Conservation (phyloP, 257 asterid species). For the Pogostemon cablin region DNA sequence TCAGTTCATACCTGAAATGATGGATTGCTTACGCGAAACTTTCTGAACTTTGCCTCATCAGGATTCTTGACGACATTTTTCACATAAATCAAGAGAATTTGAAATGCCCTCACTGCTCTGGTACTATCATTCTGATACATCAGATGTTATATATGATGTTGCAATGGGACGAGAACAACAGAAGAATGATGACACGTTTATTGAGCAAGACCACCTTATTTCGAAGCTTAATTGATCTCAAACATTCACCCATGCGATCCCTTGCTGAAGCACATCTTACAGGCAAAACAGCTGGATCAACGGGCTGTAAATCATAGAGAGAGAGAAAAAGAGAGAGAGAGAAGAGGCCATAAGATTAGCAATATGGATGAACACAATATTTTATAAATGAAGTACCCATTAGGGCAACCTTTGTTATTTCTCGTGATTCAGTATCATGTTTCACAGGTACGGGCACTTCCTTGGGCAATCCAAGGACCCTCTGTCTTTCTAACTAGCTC, state of each 20-base stretch:
- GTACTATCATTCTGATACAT: slow-evolving; percentile 49
- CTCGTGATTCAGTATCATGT: slow-evolving; percentile 30
- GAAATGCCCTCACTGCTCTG: slow-evolving; percentile 50
- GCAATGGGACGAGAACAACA: not conserved
- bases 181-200: not conserved
- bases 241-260: slow-evolving; percentile 63
- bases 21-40: slow-evolving; percentile 72
- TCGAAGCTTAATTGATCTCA: slow-evolving; percentile 65
- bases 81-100: slow-evolving; percentile 62
- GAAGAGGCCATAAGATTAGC: not conserved
- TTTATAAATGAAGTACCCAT: slow-evolving; percentile 7
- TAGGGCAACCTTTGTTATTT: slow-evolving; percentile 39
- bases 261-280: slow-evolving; percentile 34
- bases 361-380: not conserved
- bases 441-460: slow-evolving; percentile 37
- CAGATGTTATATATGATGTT: slow-evolving; percentile 15
- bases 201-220: slow-evolving; percentile 52
- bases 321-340: slow-evolving; percentile 2
- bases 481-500: slow-evolving; percentile 56
- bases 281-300: slow-evolving; percentile 36
- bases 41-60: slow-evolving; percentile 67
- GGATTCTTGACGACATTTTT: slow-evolving; percentile 58
- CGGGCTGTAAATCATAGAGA: slow-evolving; percentile 38
- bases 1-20: slow-evolving; percentile 57
- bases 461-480: slow-evolving; percentile 40